phyloP scores from a whole-genome alignment of 345 rosid species.

The Cochlearia excelsa region DNA sequence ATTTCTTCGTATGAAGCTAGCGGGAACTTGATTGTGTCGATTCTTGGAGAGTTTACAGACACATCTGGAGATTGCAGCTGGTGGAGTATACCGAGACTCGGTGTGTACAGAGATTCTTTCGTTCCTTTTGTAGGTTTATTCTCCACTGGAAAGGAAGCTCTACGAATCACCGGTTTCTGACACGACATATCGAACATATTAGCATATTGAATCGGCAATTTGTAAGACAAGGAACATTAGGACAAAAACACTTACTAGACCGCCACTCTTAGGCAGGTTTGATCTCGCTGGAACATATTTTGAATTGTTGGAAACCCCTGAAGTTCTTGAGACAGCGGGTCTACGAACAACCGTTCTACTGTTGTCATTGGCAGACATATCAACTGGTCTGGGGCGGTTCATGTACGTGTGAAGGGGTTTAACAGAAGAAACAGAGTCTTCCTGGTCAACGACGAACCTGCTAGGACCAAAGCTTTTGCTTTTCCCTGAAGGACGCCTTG shows the following conservation, averaged over 20 bases:
- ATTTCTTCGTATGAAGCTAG: constrained; percentile 84
- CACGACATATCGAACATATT: constrained; percentile 2
- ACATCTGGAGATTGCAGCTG: constrained; percentile 79
- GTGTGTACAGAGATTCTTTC: constrained; percentile 39
- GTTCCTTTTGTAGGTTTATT: constrained; percentile 35
- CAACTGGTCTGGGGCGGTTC: constrained; percentile 41
- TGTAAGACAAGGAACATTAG: constrained; percentile 6
- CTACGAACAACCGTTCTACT: constrained; percentile 58
- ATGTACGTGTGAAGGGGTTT: constrained; percentile 40
- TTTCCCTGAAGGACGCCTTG: constrained; percentile 49
- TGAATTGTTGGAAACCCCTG: constrained; percentile 42
- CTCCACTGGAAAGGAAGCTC: constrained; percentile 72
- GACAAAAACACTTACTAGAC: constrained; percentile 42
- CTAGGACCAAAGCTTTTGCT: constrained; percentile 77
- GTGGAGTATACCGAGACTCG: constrained; percentile 51
- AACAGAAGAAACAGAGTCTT: constrained; percentile 64
- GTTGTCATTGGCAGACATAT: constrained; percentile 49
- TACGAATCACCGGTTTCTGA: constrained; percentile 53
- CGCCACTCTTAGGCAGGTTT: constrained; percentile 45
- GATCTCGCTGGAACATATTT: constrained; percentile 41
- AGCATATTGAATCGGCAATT: constrained; percentile 23
- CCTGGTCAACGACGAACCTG: constrained; percentile 66
- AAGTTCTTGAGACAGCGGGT: constrained; percentile 28
- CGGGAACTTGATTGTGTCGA: constrained; percentile 93
- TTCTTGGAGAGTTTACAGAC: constrained; percentile 89